Conservation (phyloP, 306 rosid species). For the Quercus suber region DNA sequence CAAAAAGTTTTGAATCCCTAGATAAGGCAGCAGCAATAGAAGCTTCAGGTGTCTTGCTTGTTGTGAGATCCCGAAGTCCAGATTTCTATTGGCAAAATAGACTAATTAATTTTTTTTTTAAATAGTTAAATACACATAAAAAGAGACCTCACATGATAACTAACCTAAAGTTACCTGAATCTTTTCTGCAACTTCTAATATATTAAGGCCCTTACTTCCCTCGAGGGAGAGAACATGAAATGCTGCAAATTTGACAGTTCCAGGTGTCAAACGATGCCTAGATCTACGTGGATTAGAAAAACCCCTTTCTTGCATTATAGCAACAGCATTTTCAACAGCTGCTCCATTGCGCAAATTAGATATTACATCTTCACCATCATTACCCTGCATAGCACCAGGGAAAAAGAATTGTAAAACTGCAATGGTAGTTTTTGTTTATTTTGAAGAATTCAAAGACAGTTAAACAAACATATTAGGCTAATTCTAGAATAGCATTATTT, state of each 20-base stretch:
- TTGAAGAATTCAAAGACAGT: neutral
- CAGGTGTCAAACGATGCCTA: conserved; percentile 74
- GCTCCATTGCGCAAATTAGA: conserved; percentile 69
- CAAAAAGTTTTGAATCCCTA: conserved; percentile 82
- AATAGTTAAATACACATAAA: conserved; percentile 8
- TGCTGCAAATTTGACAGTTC: conserved; percentile 87
- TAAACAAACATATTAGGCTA: neutral
- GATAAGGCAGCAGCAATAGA: conserved; percentile 75
- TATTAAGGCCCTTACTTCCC: conserved; percentile 68
- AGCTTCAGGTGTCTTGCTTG: conserved; percentile 88
- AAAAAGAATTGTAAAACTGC: neutral
- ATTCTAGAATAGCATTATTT: neutral
- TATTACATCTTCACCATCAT: conserved; percentile 51
- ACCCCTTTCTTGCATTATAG: conserved; percentile 69
- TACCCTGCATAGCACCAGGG: conserved; percentile 48
- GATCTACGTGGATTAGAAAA: conserved; percentile 56
- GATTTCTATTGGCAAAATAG: conserved; percentile 48
- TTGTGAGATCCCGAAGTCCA: conserved; percentile 79
- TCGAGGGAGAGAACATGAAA: conserved; percentile 83
- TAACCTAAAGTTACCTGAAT: conserved; percentile 56
- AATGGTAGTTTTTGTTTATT: neutral
- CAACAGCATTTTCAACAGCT: conserved; percentile 67
- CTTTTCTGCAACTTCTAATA: conserved; percentile 74
- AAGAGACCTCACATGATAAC: neutral
- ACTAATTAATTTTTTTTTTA: conserved; percentile 4